A percentile compares a stretch with the other conserved stretches of the same genome.
These are phyloP conservation scores for Terana coerulea DNA, from an alignment of 768 basidiomycete species.

Conservation along the genomic window DNA sequence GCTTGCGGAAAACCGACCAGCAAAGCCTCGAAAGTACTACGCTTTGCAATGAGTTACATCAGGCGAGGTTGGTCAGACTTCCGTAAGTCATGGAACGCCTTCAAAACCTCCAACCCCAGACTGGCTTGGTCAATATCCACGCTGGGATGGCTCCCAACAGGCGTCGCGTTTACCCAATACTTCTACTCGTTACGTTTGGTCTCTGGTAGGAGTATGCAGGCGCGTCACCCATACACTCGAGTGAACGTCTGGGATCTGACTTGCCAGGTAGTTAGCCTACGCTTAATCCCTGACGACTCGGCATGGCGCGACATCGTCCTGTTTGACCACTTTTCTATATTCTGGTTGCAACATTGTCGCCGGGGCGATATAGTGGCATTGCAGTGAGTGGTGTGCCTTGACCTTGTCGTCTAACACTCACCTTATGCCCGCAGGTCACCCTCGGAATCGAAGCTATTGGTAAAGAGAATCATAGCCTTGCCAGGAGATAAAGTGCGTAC, in stretches of 20 bases:
- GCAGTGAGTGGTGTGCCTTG: constrained; percentile 34
- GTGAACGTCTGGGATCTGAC: not conserved
- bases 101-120: constrained; percentile 1
- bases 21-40: not conserved
- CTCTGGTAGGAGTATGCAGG: constrained; percentile 73
- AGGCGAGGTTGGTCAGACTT: too few relatives aligned
- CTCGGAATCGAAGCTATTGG: constrained; percentile 42
- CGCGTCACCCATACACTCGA: constrained; percentile 26
- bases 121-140: constrained; percentile 23
- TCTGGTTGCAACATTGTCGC: constrained; percentile 31
- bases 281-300: constrained; percentile 69
- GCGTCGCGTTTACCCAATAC: constrained; percentile 44
- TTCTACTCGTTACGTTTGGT: constrained; percentile 52
- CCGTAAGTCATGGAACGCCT: constrained; percentile 3
- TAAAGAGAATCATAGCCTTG: constrained; percentile 65
- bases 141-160: constrained; percentile 59
- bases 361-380: constrained; percentile 68
- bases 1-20: not conserved
- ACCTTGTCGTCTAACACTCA: not conserved
- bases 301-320: constrained; percentile 56
- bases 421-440: constrained; percentile 47
- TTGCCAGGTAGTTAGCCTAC: constrained; percentile 53
- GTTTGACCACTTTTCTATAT: constrained; percentile 51
- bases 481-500: constrained; percentile 50
- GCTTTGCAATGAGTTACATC: too few relatives aligned